Conservation (phyloP, 768 basidiomycete species). For the Artomyces pyxidatus region DNA sequence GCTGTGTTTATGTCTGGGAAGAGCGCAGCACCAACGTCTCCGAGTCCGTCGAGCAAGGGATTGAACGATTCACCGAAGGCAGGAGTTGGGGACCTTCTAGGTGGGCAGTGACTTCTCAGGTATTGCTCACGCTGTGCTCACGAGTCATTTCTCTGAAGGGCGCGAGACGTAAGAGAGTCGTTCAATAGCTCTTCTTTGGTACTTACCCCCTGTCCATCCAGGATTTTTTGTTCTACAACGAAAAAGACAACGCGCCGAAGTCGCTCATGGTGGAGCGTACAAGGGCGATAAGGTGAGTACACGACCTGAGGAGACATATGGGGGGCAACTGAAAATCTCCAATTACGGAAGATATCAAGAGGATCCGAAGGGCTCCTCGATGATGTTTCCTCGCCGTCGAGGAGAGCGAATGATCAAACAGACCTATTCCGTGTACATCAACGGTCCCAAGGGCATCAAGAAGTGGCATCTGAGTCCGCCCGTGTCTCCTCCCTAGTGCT, state of each 20-base stretch:
- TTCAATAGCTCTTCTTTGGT: not conserved
- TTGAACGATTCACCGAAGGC: slow-evolving; percentile 32
- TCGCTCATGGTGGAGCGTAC: slow-evolving; percentile 19
- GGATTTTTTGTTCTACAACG: slow-evolving; percentile 33
- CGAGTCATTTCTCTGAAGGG: not conserved
- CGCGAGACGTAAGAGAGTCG: slow-evolving; percentile 10
- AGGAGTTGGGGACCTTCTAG: slow-evolving; percentile 31
- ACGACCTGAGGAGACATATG: not conserved
- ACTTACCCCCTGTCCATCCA: slow-evolving; percentile 6
- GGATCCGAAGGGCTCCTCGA: slow-evolving; percentile 13
- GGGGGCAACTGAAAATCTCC: not conserved
- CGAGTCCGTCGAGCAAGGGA: slow-evolving; percentile 27
- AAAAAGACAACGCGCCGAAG: slow-evolving; percentile 26
- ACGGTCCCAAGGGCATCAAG: slow-evolving; percentile 51
- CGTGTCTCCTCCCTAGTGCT: not conserved
- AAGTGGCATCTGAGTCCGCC: slow-evolving; percentile 65
- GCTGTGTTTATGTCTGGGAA: slow-evolving; percentile 33
- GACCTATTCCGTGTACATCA: slow-evolving; percentile 72
- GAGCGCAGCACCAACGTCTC: slow-evolving; percentile 26
- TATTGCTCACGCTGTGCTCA: slow-evolving; percentile 3
- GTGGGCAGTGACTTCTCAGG: slow-evolving; percentile 15
- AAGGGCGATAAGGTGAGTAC: slow-evolving; percentile 18
- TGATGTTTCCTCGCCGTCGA: slow-evolving; percentile 12
- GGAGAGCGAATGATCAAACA: slow-evolving; percentile 42
- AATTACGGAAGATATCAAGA: slow-evolving; percentile 18